Base-by-base conservation (phyloP, 352 stramenopile species). In the Pythium insidiosum region DNA sequence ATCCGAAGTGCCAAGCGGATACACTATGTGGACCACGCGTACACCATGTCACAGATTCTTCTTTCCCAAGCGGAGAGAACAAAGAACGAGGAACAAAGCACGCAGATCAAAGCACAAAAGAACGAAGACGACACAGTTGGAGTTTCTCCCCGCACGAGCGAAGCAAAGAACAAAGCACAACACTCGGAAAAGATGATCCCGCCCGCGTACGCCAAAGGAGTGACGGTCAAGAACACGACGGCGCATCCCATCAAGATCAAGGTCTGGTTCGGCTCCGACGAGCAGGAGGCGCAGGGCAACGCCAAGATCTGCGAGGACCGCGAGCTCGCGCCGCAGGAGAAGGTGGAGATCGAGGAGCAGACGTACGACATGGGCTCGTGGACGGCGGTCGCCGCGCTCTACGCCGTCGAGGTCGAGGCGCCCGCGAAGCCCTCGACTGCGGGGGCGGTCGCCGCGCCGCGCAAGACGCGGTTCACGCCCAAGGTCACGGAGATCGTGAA, bases 321-420 rank as follows among this genome's bases (percentile, higher is more conserved):
- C 31, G 65, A 75, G 49, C 35, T 88, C 30, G 68, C 56, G 19
- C 63, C 76, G 0, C 47, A 70, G 6, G 58, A 55, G 1, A 58
- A 68, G 23, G 47, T 43, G 5, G 66, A 28, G 20, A 54, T 89
- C 29, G 59, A 66, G 25, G 76, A 85, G 47, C 66, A 83, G 46
- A 61, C 76, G 56, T 89, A 83, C 63, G 65, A 92, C 63, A 92
- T 92, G 79, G 79, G 65, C 46, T 59, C 63, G 26, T 89, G 70
- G 72, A 86, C 63, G 35, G 74, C 73, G 4, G 58, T 77, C 25
- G 77, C 76, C 6, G 61, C 74, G 38, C 54, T 92, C 15, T 58
- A 63, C 41, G 69, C 70, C 28, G 38, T 92, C 11, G 51, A 85
- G 23, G 76, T 85, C 5, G 62, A 81, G 42, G 54, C 70, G 22